Conservation (phyloP, 495 filamentous ascomycete genomes). For the Hypoxylon fuscum region DNA sequence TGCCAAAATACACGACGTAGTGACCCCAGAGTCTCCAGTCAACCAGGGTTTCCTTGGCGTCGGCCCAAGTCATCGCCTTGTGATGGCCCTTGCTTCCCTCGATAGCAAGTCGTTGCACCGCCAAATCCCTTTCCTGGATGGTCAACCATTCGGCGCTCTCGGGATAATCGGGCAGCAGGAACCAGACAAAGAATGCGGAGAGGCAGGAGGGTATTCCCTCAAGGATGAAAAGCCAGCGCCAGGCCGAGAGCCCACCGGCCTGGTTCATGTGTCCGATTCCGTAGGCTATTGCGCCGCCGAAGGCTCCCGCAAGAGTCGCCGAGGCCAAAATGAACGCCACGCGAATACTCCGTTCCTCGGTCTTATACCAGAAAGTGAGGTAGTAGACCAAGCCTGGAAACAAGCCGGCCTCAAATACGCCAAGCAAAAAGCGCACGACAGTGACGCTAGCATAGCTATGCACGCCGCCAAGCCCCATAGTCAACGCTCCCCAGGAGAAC, state of each 20-base stretch:
- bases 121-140: constrained; percentile 69
- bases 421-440: constrained; percentile 63
- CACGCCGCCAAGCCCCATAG: constrained; percentile 63
- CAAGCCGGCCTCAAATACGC: constrained; percentile 68
- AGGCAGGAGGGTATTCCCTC: constrained; percentile 73
- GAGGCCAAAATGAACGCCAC: constrained; percentile 85
- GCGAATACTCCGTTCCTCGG: constrained; percentile 55
- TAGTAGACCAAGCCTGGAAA: constrained; percentile 86
- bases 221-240: constrained; percentile 81
- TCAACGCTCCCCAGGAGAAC: constrained; percentile 63
- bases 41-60: constrained; percentile 72
- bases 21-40: constrained; percentile 81
- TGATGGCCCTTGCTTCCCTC: constrained; percentile 66
- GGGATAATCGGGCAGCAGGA: constrained; percentile 83
- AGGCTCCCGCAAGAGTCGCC: constrained; percentile 79
- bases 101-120: constrained; percentile 67
- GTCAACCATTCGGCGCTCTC: constrained; percentile 75
- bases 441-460: constrained; percentile 57
- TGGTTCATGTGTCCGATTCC: constrained; percentile 73
- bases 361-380: constrained; percentile 79
- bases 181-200: constrained; percentile 69
- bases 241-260: constrained; percentile 70
- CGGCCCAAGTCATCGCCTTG: constrained; percentile 73
- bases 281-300: constrained; percentile 78
- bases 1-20: constrained; percentile 74